Evolutionary conservation across 768 basidiomycete genomes (phyloP).

Genomic region (Agaricus sinodeliciosus): DNA sequence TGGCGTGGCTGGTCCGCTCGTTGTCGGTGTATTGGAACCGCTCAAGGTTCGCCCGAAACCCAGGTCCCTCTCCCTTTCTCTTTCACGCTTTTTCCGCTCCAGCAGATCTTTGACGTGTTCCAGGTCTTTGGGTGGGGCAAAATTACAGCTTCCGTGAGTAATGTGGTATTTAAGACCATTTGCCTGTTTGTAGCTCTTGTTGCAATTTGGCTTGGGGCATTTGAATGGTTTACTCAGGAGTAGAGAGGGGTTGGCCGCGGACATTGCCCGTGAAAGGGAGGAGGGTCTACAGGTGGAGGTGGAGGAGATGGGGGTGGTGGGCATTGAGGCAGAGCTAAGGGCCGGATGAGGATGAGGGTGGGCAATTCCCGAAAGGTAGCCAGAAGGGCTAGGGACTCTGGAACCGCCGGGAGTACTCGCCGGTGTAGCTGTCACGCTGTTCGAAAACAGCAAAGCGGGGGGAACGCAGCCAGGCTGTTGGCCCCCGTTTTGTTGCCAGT

Average conservation of each 20-base stretch:
- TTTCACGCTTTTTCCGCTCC: slow-evolving; percentile 43
- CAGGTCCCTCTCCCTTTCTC: slow-evolving; percentile 15
- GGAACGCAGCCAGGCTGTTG: slow-evolving; percentile 45
- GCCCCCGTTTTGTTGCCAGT: slow-evolving; percentile 9
- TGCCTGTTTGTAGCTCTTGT: slow-evolving; percentile 94
- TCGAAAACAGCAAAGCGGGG: slow-evolving; percentile 57
- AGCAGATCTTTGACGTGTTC: slow-evolving; percentile 72
- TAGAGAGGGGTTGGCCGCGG: slow-evolving; percentile 45
- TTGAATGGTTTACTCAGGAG: slow-evolving; percentile 80
- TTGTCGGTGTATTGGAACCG: background rate
- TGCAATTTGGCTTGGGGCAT: slow-evolving; percentile 93
- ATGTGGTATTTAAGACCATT: slow-evolving; percentile 94
- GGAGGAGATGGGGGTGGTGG: slow-evolving; percentile 16
- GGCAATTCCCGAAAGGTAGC: slow-evolving; percentile 7
- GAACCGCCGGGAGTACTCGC: slow-evolving; percentile 42
- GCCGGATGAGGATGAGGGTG: slow-evolving; percentile 16
- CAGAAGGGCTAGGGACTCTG: slow-evolving; percentile 25
- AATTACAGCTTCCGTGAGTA: slow-evolving; percentile 90
- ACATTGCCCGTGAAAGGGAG: slow-evolving; percentile 15
- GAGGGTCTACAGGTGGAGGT: slow-evolving; percentile 6
- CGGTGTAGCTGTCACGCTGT: slow-evolving; percentile 28
- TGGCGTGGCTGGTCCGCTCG: slow-evolving; percentile 6
- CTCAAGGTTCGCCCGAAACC: slow-evolving; percentile 15
- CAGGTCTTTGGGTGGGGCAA: slow-evolving; percentile 82
- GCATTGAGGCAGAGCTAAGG: slow-evolving; percentile 11